Base-by-base conservation (phyloP, 495 filamentous ascomycete genomes). In the Glonium stellatum region DNA sequence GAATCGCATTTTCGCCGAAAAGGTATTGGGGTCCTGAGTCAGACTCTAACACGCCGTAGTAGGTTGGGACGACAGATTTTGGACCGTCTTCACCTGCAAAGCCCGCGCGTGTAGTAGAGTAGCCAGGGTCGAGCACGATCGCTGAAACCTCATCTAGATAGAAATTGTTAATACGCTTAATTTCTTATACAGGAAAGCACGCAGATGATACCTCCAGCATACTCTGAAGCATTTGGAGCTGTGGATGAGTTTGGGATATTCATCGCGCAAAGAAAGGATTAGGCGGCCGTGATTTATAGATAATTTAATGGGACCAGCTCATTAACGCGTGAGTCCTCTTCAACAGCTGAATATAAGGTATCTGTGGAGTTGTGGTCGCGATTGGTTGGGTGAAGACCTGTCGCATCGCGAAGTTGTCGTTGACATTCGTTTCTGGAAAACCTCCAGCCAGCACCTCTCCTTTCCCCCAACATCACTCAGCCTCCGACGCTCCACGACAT, bases 31-130 rank as follows among this genome's bases (percentile, higher is more conserved):
- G 79, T 58, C 80, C 76, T 42, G 72, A 67, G 2, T 74, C 78
- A 6, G 74, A 76, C 57, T 78, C 79, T 59, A 84, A 77, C 47
- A 83, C 77, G 62, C 84, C 88, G 72, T 96, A 97, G 75, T 87
- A 87, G 31, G 89, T 90, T 18, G 92, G 90, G 46, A 95, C 79
- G 52, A 97, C 82, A 13, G 89, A 89, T 79, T 97, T 98, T 58
- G 93, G 93, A 3, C 88, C 84, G 75, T 98, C 93, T 85, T 98
- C 93, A 66, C 95, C 93, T 4, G 93, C 93, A 71, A 96, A 97
- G 62, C 93, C 93, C 57, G 92, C 95, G 75, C 95, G 92, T 15
- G 85, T 89, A 67, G 83, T 87, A 48, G 86, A 88, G 76, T 88
- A 96, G 44, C 95, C 93, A 4, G 95, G 88, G 68, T 98, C 93